These are phyloP conservation scores for Metrosideros polymorpha DNA, from an alignment of 441 rosid genomes.

Conservation along the genomic window DNA sequence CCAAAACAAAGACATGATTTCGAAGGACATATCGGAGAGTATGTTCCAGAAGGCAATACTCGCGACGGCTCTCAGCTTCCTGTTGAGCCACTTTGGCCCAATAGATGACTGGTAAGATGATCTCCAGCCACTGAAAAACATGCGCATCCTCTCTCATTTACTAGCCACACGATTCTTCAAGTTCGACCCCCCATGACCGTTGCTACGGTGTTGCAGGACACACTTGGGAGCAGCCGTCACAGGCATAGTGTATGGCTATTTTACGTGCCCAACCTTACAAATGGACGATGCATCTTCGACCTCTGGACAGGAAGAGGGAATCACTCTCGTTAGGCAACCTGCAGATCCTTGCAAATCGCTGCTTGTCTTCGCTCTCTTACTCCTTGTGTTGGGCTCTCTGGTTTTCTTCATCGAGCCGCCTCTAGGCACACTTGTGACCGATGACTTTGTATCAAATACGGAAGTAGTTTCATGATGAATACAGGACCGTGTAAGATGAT, in stretches of 20 bases:
- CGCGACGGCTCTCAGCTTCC: constrained; percentile 45
- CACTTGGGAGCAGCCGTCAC: constrained; percentile 62
- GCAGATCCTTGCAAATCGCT: constrained; percentile 58
- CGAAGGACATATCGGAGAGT: constrained; percentile 36
- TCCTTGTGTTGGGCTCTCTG: constrained; percentile 32
- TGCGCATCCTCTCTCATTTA: neutral
- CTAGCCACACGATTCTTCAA: neutral
- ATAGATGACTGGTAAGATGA: constrained; percentile 59
- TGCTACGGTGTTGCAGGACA: constrained; percentile 31
- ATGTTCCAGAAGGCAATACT: constrained; percentile 67
- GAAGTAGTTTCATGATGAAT: neutral
- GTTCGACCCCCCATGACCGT: neutral
- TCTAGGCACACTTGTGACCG: constrained; percentile 10
- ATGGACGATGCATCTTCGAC: constrained; percentile 39
- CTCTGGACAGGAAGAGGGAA: constrained; percentile 42
- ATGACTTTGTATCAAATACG: constrained; percentile 2
- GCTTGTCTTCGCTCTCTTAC: constrained; percentile 29
- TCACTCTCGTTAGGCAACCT: constrained; percentile 20
- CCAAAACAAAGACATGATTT: constrained; percentile 45
- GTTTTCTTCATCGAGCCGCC: constrained; percentile 50
- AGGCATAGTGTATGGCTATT: constrained; percentile 50
- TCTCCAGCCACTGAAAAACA: neutral
- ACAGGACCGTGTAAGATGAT: neutral
- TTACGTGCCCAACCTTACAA: constrained; percentile 55
- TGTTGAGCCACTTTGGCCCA: constrained; percentile 57